Base-by-base conservation (phyloP, 2,329 filamentous ascomycete species). In the Fusarium buxicola region DNA sequence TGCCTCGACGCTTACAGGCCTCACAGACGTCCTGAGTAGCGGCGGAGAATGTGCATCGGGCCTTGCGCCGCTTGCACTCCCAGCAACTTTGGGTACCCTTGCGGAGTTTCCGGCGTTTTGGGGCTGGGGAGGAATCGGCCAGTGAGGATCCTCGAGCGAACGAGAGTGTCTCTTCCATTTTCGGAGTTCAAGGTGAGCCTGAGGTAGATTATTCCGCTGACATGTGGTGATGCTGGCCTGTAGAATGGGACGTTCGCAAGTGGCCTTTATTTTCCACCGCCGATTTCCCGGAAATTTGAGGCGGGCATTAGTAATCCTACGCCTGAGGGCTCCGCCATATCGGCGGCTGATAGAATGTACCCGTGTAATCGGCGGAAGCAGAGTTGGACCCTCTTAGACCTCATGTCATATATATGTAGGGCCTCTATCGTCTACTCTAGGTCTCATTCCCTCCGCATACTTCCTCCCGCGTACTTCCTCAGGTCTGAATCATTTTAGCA, bases 31-130 rank as follows among this genome's bases (percentile, higher is more conserved):
- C 54, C 6, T 79, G 76, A 4, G 73, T 63, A 5, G 76, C 68
- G 0, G 73, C 63, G 10, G 73, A 69, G 56, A 83, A 81, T 13
- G 76, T 78, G 66, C 84, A 87, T 3, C 78, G 75, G 6, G 81
- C 77, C 72, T 87, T 87, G 21, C 83, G 78, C 46, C 81, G 78
- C 71, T 84, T 84, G 76, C 84, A 87, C 63, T 86, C 83, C 83
- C 84, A 86, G 69, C 84, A 86, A 53, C 82, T 85, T 25, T 73
- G 76, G 0, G 84, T 86, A n/a, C 84, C 84, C 49, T 85, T 86
- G 18, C 83, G 80, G 18, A 84, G 21, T 55, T 70, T 72, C 10
- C 69, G 58, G 16, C 65, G 59, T 30, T 70, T 70, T 15, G 48
- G 21, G 3, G 41, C 58, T 15, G 65, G 62, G 3, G 43, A 28